Percentiles rank a stretch among this genome's conserved stretches.
These are phyloP conservation scores for Herpetomonas tarakana DNA, from an alignment of 208 protist species.

Conservation along the genomic window DNA sequence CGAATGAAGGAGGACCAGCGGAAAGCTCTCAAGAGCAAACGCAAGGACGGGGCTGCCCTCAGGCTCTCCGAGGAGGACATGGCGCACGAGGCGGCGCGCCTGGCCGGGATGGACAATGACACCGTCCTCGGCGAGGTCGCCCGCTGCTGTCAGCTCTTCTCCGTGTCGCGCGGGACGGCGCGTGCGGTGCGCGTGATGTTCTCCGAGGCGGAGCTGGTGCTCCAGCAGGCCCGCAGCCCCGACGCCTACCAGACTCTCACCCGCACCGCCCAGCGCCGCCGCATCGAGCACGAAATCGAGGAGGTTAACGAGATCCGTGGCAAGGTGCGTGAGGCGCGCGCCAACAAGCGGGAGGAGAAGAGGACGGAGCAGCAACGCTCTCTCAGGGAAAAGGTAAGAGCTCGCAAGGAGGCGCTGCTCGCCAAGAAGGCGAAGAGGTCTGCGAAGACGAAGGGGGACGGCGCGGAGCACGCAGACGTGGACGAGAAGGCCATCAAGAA, in stretches of 20 bases:
- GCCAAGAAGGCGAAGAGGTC: constrained; percentile 21
- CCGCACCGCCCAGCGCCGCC: constrained; percentile 45
- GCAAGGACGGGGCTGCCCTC: background rate
- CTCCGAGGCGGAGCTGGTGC: constrained; percentile 71
- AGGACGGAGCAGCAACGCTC: constrained; percentile 20
- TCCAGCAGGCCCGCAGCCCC: constrained; percentile 61
- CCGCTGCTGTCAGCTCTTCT: constrained; percentile 57
- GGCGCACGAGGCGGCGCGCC: constrained; percentile 16
- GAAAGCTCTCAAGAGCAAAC: constrained; percentile 13
- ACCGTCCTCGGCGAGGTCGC: constrained; percentile 42
- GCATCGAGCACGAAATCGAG: constrained; percentile 72
- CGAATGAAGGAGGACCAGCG: constrained; percentile 3
- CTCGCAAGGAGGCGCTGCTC: constrained; percentile 12
- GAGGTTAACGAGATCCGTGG: constrained; percentile 64
- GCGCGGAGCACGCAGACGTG: background rate
- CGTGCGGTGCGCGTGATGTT: constrained; percentile 77
- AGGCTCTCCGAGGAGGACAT: constrained; percentile 12
- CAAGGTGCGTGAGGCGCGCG: constrained; percentile 51
- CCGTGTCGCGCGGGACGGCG: constrained; percentile 50
- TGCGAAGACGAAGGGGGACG: constrained; percentile 23
- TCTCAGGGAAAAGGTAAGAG: constrained; percentile 23
- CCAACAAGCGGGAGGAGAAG: constrained; percentile 39
- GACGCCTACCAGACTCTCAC: constrained; percentile 40
- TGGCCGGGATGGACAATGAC: constrained; percentile 32
- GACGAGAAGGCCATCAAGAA: constrained; percentile 19